phyloP scores from a whole-genome alignment of 352 stramenopile genomes.

The Pythium rhizo-oryzae region DNA sequence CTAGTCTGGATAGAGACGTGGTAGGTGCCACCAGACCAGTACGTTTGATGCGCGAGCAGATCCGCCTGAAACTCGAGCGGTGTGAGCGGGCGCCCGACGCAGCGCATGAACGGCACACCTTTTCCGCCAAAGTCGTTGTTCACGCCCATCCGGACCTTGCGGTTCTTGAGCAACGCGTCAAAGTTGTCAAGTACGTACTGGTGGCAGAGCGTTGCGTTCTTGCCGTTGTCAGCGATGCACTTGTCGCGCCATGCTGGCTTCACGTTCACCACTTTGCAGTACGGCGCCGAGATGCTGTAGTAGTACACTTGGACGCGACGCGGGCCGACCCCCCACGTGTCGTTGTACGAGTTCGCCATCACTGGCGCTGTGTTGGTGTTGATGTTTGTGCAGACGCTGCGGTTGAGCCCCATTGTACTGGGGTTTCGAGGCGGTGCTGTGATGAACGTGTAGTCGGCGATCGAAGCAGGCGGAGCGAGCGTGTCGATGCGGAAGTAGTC shows the following conservation, averaged over 20 bases:
- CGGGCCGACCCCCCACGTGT: conserved; percentile 34
- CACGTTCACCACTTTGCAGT: conserved; percentile 27
- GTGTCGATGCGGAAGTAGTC: conserved; percentile 19
- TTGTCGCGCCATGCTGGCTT: conserved; percentile 19
- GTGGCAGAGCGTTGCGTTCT: conserved; percentile 43
- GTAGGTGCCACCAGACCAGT: conserved; percentile 50
- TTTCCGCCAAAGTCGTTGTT: conserved; percentile 42
- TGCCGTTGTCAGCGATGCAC: conserved; percentile 29
- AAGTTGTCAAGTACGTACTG: conserved; percentile 56
- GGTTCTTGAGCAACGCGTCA: conserved; percentile 34
- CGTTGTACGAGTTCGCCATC: conserved; percentile 34
- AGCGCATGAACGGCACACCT: conserved; percentile 53
- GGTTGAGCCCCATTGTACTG: conserved; percentile 27
- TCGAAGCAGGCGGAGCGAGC: conserved; percentile 31
- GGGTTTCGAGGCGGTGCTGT: conserved; percentile 29
- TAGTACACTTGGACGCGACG: conserved; percentile 31
- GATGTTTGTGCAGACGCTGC: conserved; percentile 28
- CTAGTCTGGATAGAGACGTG: conserved; percentile 59
- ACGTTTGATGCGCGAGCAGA: conserved; percentile 53
- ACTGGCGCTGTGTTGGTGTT: conserved; percentile 27
- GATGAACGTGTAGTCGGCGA: conserved; percentile 31
- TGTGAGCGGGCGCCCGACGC: conserved; percentile 37
- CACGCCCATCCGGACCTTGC: conserved; percentile 38
- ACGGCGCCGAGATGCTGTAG: conserved; percentile 41
- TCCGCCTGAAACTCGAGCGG: conserved; percentile 55